Conservation (phyloP, 2,329 filamentous ascomycete species). For the Talaromyces verruculosus region DNA sequence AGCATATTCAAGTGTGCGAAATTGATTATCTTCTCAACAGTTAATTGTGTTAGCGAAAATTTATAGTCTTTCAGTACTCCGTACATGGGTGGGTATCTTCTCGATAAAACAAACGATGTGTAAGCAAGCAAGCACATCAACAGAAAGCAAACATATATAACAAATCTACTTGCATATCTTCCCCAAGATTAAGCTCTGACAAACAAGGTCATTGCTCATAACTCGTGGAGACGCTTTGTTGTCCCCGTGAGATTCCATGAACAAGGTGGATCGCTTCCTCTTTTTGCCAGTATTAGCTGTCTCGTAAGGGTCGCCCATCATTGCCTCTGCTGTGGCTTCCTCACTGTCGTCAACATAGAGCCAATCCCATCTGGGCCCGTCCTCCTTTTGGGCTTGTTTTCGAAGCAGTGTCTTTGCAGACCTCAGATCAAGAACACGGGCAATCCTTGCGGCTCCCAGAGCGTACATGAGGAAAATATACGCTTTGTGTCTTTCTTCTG, state of each 20-base stretch:
- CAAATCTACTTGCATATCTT: conserved; percentile 63
- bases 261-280: conserved; percentile 46
- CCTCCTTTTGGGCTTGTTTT: conserved; percentile 44
- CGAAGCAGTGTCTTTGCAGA: conserved; percentile 63
- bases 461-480: conserved; percentile 80
- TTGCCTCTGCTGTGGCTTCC: conserved; percentile 53
- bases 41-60: not conserved
- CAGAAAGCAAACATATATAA: not conserved
- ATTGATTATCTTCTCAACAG: not conserved
- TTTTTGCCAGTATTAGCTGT: conserved; percentile 30
- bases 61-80: not conserved
- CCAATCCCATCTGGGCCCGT: conserved; percentile 64
- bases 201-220: conserved; percentile 80
- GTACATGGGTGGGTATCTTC: conserved; percentile 11
- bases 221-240: conserved; percentile 55
- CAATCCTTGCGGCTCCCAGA: conserved; percentile 68
- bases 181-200: conserved; percentile 89
- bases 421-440: conserved; percentile 63
- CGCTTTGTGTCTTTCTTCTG: conserved; percentile 64
- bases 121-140: not conserved
- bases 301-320: conserved; percentile 34
- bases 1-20: conserved; percentile 1
- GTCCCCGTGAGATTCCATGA: conserved; percentile 27
- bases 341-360: conserved; percentile 72
- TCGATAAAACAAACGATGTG: not conserved